Evolutionary conservation across 148 eudicot genomes (phyloP), one percentile per base, ranked within the genome.

Genomic region (Rhododendron kiyosumense): DNA sequence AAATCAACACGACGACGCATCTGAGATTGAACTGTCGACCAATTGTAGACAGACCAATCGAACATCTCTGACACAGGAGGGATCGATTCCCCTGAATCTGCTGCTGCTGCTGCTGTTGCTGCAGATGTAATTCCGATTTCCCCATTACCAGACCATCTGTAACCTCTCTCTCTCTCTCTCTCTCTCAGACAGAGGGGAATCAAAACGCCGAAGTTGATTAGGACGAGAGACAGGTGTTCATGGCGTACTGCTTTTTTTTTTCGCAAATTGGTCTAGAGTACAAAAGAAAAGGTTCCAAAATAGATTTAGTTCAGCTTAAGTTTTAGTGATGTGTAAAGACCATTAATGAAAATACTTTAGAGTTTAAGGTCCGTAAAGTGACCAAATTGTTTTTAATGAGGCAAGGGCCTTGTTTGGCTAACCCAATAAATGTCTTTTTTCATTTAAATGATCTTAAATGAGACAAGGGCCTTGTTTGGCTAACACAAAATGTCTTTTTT

Each of bases 71-170:
- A 85, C 91, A 78, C 69, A 49, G 43, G 77, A 87, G 49, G 36
- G 83, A 81, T 57, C 32, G 65, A 54, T 12, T 14, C 34, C 63
- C 49, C 14, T 32, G 74, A 28, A 20, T 51, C 41, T 51, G 88
- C 82, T 86, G 88, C 41, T 51, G 88, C 82, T 86, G 88, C 20
- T 61, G 75, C 78, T 59, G 86, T 59, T 81, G 46, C 18, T 89
- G 87, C 63, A 89, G 89, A 46, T 86, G 84, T 54, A 81, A 59
- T 61, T 83, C 59, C 65, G 78, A 45, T 84, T 91, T 91, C 79
- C 93, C 93, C 93, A 91, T 91, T 83, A 81, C 63, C 85, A 88
- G 78, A 86, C 90, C 93, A 91, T 91, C 93, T 87, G 91, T 85
- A 48, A 88, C 6, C 8, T 5, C 34, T 3, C 34, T 32, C 79